Evolutionary conservation across 169 alveolate species (phyloP).

Genomic region (Eimeria necatrix): DNA sequence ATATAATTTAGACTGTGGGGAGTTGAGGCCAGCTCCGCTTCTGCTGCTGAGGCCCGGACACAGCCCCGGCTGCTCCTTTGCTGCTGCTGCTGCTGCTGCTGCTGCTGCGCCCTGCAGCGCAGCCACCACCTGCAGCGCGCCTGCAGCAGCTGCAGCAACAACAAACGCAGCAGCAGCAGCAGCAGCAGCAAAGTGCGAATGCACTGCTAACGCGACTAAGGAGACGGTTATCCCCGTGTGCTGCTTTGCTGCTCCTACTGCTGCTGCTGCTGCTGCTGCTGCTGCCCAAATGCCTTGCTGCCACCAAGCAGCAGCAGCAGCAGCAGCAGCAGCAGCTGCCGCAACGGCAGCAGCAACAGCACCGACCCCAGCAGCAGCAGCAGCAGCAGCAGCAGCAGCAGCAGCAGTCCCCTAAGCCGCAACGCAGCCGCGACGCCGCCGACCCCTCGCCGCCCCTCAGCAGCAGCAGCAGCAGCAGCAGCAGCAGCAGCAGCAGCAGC

Average conservation of each 20-base stretch:
- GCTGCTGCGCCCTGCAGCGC: background rate
- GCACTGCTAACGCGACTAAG: background rate
- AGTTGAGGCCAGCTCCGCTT: no score
- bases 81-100: background rate
- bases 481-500: background rate
- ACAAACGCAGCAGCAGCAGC: constrained; percentile 3
- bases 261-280: background rate
- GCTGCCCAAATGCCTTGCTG: background rate
- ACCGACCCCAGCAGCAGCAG: no score
- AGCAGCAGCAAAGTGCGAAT: background rate
- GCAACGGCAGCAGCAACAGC: no score
- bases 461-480: constrained; percentile 37
- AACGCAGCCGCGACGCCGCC: background rate
- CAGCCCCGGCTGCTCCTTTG: background rate
- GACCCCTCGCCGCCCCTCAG: background rate
- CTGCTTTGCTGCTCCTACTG: background rate
- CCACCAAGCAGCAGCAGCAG: no score
- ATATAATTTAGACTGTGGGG: no score
- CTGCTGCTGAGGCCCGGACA: no score
- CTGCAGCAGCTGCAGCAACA: background rate
- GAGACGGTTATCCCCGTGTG: background rate
- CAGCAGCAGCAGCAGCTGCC: no score
- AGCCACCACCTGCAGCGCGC: background rate
- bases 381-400: no score
- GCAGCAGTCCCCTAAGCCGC: no score